phyloP scores from a whole-genome alignment of 148 eudicot genomes.

The Tetragonia tetragonoides region DNA sequence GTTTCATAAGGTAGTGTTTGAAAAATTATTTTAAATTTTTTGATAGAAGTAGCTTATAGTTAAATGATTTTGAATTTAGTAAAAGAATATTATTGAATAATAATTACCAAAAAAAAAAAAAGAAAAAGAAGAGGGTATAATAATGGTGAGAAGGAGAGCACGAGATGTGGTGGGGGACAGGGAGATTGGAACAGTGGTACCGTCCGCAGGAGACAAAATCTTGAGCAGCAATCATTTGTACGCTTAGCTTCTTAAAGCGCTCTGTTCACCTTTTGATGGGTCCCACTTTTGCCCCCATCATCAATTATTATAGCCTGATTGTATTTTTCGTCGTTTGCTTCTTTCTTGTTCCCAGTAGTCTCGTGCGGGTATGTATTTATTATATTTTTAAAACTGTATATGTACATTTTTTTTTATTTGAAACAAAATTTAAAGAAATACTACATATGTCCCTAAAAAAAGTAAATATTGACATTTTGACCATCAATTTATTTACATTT shows the following conservation, averaged over 20 bases:
- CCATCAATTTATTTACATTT: too few species aligned
- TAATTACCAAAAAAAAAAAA: too few species aligned
- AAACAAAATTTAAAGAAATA: too few species aligned
- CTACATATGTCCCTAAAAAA: too few species aligned
- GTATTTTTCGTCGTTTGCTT: background rate
- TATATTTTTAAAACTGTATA: too few species aligned
- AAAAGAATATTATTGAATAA: too few species aligned
- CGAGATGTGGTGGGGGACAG: background rate
- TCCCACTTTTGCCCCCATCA: background rate
- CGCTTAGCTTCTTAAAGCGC: background rate
- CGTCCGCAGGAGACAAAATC: conserved; percentile 6
- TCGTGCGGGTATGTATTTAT: background rate
- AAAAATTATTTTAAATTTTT: too few species aligned
- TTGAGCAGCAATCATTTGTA: conserved; percentile 13
- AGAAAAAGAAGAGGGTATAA: background rate
- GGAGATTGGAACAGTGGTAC: background rate
- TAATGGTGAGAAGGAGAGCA: background rate
- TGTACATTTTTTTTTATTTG: too few species aligned
- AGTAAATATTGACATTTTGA: too few species aligned
- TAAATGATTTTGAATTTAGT: too few species aligned
- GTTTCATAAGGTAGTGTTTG: too few species aligned
- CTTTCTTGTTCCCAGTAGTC: background rate
- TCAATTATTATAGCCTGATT: conserved; percentile 7
- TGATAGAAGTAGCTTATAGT: too few species aligned
- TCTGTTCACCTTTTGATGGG: background rate